These are phyloP conservation scores for Trypanosoma platydactyli DNA, from an alignment of 208 protist species.

Conservation along the genomic window DNA sequence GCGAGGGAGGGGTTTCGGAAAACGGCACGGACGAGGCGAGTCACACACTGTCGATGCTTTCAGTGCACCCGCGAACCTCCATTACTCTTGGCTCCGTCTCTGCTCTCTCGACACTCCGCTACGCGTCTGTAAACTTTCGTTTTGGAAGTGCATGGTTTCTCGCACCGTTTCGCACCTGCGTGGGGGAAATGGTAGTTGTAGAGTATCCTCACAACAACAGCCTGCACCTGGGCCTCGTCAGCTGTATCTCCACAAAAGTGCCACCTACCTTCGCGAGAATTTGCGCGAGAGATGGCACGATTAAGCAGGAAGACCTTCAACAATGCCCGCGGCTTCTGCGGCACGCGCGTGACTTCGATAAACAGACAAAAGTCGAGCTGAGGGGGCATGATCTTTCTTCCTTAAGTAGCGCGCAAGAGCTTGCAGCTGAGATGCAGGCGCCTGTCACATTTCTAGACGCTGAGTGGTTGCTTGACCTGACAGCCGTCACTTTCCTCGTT, in stretches of 20 bases:
- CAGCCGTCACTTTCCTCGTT: conserved; percentile 80
- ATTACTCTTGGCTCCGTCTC: neutral
- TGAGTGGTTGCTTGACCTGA: conserved; percentile 84
- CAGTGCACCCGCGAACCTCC: neutral
- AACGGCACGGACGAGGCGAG: conserved; percentile 19
- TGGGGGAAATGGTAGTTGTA: conserved; percentile 83
- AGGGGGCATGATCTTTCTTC: conserved; percentile 64
- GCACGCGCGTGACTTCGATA: conserved; percentile 78
- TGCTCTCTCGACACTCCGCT: conserved; percentile 43
- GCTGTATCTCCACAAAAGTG: conserved; percentile 61
- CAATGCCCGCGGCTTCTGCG: conserved; percentile 69
- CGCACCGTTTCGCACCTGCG: conserved; percentile 70
- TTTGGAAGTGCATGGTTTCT: conserved; percentile 88
- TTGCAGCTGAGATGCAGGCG: conserved; percentile 51
- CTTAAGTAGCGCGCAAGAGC: conserved; percentile 49
- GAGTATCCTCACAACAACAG: conserved; percentile 69
- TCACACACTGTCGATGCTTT: neutral
- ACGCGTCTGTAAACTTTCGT: conserved; percentile 86
- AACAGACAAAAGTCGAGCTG: conserved; percentile 71
- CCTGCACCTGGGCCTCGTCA: conserved; percentile 81
- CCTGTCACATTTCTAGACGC: conserved; percentile 73
- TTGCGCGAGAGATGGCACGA: conserved; percentile 55
- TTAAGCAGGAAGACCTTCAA: conserved; percentile 53
- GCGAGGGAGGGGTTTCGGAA: conserved; percentile 21
- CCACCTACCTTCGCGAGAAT: conserved; percentile 54